Evolutionary conservation across 2,329 filamentous ascomycete genomes (phyloP).

Genomic region (Teratosphaeria nubilosa): DNA sequence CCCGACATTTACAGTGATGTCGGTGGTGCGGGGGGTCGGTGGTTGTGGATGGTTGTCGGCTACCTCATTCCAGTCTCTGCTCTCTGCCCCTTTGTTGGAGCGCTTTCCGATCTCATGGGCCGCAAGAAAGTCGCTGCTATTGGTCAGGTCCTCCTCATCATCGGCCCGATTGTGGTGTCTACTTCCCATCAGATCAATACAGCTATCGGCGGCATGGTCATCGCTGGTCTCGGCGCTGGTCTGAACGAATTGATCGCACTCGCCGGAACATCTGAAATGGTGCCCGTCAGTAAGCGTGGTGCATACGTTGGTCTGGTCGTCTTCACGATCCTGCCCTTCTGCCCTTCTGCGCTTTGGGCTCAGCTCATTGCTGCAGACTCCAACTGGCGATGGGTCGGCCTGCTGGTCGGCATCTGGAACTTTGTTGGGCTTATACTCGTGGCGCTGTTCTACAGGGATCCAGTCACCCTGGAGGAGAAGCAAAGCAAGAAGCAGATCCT

Average conservation of each 20-base stretch:
- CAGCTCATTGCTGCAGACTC: slow-evolving; percentile 44
- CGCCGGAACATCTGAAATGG: slow-evolving; percentile 58
- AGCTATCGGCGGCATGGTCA: slow-evolving; percentile 47
- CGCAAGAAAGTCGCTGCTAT: slow-evolving; percentile 50
- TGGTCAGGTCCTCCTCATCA: slow-evolving; percentile 44
- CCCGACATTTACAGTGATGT: slow-evolving; percentile 49
- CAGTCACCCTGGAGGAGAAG: slow-evolving; percentile 33
- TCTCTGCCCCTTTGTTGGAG: slow-evolving; percentile 55
- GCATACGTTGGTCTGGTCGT: slow-evolving; percentile 52
- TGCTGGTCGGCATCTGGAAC: slow-evolving; percentile 44
- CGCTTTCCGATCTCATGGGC: slow-evolving; percentile 53
- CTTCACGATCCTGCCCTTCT: slow-evolving; percentile 54
- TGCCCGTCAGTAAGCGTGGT: slow-evolving; percentile 54
- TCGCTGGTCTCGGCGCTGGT: slow-evolving; percentile 56
- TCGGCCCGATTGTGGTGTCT: slow-evolving; percentile 51
- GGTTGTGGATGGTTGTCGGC: slow-evolving; percentile 39
- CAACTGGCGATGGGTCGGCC: slow-evolving; percentile 48
- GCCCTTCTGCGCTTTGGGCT: slow-evolving; percentile 51
- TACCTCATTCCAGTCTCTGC: slow-evolving; percentile 49
- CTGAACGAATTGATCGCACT: slow-evolving; percentile 60
- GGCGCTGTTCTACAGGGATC: slow-evolving; percentile 45
- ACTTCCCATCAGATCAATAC: slow-evolving; percentile 50
- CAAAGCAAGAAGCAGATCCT: slow-evolving; percentile 34
- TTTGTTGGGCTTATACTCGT: slow-evolving; percentile 43
- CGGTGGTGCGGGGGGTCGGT: slow-evolving; percentile 37